Evolutionary conservation across 176 grass and related monocot genomes (phyloP).

Genomic region (Dactylis glomerata): DNA sequence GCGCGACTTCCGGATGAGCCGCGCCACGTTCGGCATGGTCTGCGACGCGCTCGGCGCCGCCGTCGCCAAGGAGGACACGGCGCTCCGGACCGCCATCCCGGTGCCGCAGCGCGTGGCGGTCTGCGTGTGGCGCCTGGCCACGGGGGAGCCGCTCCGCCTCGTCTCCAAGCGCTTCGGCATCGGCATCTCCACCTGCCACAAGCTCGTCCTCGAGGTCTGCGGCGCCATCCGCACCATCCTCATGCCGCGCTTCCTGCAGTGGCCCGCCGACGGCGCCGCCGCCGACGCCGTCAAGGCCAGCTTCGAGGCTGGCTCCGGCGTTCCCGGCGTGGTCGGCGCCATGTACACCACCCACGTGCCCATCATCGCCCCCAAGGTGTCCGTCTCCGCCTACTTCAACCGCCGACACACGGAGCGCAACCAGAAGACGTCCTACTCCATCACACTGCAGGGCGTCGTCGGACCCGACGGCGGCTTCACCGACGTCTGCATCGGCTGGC

Average conservation of each 20-base stretch:
- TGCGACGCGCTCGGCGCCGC: slow-evolving; percentile 51
- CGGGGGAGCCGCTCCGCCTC: slow-evolving; percentile 59
- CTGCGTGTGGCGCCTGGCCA: slow-evolving; percentile 66
- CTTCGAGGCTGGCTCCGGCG: slow-evolving; percentile 38
- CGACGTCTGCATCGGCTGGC: slow-evolving; percentile 71
- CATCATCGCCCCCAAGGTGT: slow-evolving; percentile 65
- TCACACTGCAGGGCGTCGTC: slow-evolving; percentile 63
- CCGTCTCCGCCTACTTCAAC: slow-evolving; percentile 54
- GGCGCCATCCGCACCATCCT: slow-evolving; percentile 46
- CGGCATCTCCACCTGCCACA: slow-evolving; percentile 80
- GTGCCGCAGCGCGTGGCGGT: slow-evolving; percentile 56
- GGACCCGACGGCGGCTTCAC: slow-evolving; percentile 61
- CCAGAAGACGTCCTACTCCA: slow-evolving; percentile 66
- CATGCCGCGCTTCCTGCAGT: slow-evolving; percentile 61
- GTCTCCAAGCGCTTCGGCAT: slow-evolving; percentile 70
- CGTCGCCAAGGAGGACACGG: slow-evolving; percentile 72
- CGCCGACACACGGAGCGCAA: slow-evolving; percentile 59
- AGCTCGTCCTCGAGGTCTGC: slow-evolving; percentile 72
- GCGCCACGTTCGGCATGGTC: slow-evolving; percentile 54
- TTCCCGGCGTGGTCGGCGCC: slow-evolving; percentile 43
- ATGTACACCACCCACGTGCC: slow-evolving; percentile 72
- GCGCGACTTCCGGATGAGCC: slow-evolving; percentile 60
- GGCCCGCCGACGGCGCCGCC: slow-evolving; percentile 27
- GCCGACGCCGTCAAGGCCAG: slow-evolving; percentile 23
- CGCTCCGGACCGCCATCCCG: slow-evolving; percentile 58